Base-by-base conservation (phyloP, 164 flowering plant species). In the Warburgia ugandensis region DNA sequence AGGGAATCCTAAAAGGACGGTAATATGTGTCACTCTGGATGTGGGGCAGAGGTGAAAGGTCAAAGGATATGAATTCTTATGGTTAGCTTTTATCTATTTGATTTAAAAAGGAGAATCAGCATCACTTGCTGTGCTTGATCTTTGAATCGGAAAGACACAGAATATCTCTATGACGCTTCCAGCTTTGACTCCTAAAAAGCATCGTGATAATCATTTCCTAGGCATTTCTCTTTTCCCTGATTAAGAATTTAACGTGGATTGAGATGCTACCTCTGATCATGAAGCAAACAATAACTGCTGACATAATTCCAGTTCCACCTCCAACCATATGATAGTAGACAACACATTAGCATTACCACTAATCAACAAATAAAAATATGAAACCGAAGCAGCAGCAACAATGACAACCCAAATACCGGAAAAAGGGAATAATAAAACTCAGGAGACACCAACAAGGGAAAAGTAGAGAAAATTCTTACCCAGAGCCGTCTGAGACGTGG, bases 401-500 rank as follows among this genome's bases (percentile, higher is more conserved):
- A 4, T 26, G 27, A 14, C 13, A 45, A 45, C 2, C 22, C 11
- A 28, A 45, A 14, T 28, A 26, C 13, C 5, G 30, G 16, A 45
- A 26, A 26, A 13, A 27, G 28, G 17, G 17, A 26, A n/a, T n/a
- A n/a, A n/a, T n/a, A n/a, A n/a, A n/a, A n/a, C n/a, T n/a, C n/a
- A n/a, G 17, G n/a, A 13, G 28, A 45, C 12, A 21, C 8, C 8
- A 48, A 46, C 2, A 13, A 29, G 26, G 14, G 4, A 23, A 16
- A 59, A 36, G 31, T n/a, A n/a, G n/a, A n/a, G n/a, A n/a, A n/a
- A n/a, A 32, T 51, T 30, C 51, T 43, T 58, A 69, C 73, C 73
- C 73, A 69, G 5, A 69, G 67, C 41, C 67, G 58, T 4, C 58
- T 63, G 40, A 69, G 67, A 40, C 44, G 28, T 28, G 58, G 69